Base-by-base conservation (phyloP, 2,329 filamentous ascomycete species). In the Ophiostoma tasmaniense region DNA sequence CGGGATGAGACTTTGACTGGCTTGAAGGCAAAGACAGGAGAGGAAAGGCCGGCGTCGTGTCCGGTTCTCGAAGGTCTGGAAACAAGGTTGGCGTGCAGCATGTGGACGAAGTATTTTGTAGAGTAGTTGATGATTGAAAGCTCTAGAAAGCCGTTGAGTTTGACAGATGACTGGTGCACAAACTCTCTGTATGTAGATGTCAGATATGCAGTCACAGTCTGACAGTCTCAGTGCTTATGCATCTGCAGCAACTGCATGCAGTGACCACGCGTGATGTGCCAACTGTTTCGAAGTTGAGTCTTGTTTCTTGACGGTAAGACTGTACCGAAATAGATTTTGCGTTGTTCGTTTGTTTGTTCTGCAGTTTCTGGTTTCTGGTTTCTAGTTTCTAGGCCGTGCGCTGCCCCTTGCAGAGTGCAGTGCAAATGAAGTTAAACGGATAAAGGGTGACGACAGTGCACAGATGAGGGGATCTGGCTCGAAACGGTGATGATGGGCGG, bases 361-460 rank as follows among this genome's bases (percentile, higher is more conserved):
- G 37, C 37, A 39, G 13, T 39, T 20, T 55, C 13, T 20, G 11
- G 22, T 59, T 59, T 11, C 22, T 59, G 2, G 55, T 30, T 61
- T 33, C 25, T 61, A 7, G 68, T 66, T 69, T 67, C 68, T 25
- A 50, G 22, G 35, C 68, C 64, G 64, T 66, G 64, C 64, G 64
- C 25, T 17, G 64, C 68, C 65, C 68, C 65, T 67, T 69, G 68
- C 68, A 69, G 68, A 61, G 55, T 61, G 55, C 55, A 28, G 52
- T 59, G 50, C 52, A 69, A 55, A 67, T 69, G 39, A 67, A 64
- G 59, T 25, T 14, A 59, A 59, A 11, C 30, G 25, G 11, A 33
- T 5, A n/a, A 61, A 14, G 11, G 25, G 55, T n/a, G 25, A 17
- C 22, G 55, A 17, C n/a, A 61, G 55, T 30, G 55, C 14, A 17